These are phyloP conservation scores for Leucocoprinus leucothites DNA, from an alignment of 768 basidiomycete genomes.

Conservation along the genomic window DNA sequence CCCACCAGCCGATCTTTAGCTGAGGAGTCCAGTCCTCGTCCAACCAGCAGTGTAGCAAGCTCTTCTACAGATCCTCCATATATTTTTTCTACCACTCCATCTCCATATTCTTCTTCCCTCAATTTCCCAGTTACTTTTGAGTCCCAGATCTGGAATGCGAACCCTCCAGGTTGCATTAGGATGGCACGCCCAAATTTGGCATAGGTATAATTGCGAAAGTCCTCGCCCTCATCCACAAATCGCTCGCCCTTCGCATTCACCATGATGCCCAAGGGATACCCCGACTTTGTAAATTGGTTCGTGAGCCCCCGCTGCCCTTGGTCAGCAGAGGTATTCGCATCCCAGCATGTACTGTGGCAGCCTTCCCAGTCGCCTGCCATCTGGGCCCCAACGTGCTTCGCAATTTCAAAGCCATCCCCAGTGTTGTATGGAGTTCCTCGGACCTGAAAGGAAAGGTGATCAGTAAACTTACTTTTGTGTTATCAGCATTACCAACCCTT, in stretches of 20 bases:
- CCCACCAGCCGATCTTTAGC: conserved; percentile 37
- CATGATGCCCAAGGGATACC: conserved; percentile 72
- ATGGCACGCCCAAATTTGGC: conserved; percentile 65
- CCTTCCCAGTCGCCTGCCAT: conserved; percentile 64
- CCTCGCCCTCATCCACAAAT: conserved; percentile 72
- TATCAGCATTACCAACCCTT: conserved; percentile 36
- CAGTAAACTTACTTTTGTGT: background rate
- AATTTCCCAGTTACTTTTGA: conserved; percentile 38
- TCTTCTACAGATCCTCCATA: conserved; percentile 43
- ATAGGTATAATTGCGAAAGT: conserved; percentile 73
- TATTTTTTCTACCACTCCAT: conserved; percentile 56
- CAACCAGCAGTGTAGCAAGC: conserved; percentile 44
- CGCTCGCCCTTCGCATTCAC: conserved; percentile 53
- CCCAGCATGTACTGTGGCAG: conserved; percentile 76
- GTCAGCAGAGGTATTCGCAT: conserved; percentile 51
- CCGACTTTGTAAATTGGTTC: conserved; percentile 73
- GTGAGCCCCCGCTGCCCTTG: conserved; percentile 55
- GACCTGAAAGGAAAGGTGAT: conserved; percentile 36
- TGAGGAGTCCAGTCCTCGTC: conserved; percentile 37
- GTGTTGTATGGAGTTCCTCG: conserved; percentile 71
- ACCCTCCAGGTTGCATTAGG: conserved; percentile 53
- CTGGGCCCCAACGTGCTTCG: conserved; percentile 46
- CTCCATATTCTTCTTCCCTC: conserved; percentile 64
- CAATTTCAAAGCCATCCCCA: conserved; percentile 61
- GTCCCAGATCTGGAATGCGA: conserved; percentile 68